Evolutionary conservation across 441 rosid species (phyloP), one percentile per base, ranked within the genome.

Genomic region (Populus hybrid): DNA sequence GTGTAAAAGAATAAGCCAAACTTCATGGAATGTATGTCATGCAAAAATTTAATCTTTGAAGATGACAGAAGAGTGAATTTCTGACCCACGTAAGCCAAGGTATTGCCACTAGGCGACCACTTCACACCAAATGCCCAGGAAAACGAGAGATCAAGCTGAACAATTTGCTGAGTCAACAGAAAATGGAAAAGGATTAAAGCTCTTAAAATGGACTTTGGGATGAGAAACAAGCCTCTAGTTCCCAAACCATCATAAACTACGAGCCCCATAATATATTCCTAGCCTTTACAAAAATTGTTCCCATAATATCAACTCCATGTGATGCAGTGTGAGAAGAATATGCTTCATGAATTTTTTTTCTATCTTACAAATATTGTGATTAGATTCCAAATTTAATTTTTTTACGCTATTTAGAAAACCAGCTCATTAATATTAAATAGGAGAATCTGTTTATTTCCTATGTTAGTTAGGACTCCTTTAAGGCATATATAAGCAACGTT

Each of bases 51-150:
- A 10, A 42, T 56, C 14, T 71, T 5, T n/a, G 64, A 8, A 26
- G 40, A 14, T 7, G 21, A 45, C 12, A 64, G 18, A 77, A 72
- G 70, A 74, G 76, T 79, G 76, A 80, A 83, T 74, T 80, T 85
- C 98, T 91, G 80, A 96, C 99, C 99, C 84, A 89, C 97, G 84
- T 96, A 96, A 77, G 98, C 98, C 82, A 96, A 88, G 72, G 98
- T 96, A 67, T 91, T 93, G 83, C 99, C 99, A 81, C 95, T 94
- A 14, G 99, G 99, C 50, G 99, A 96, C 99, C 99, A 96, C 86
- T 90, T 93, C 78, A 92, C 99, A 81, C 98, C 98, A 90, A 96
- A 96, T 78, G 98, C 94, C 99, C 99, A 96, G 67, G 98, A 93
- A 89, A 82, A 87, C 77, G 98, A 93, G 78, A 96, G 98, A 88